phyloP scores from a whole-genome alignment of 1,284 basidiomycete genomes.

The Ustilago bromivora region DNA sequence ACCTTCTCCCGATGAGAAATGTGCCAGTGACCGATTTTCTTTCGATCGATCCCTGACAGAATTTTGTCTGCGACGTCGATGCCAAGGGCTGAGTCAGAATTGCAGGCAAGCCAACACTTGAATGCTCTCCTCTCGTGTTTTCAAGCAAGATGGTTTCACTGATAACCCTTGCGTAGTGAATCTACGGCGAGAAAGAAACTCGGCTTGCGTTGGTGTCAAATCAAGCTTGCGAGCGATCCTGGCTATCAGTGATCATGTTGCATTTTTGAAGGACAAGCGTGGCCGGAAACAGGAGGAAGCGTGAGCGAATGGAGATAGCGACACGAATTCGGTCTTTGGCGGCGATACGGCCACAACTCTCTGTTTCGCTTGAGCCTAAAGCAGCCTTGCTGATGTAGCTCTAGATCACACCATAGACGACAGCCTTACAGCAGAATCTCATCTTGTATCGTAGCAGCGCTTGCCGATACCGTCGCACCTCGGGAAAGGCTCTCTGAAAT shows the following conservation, averaged over 20 bases:
- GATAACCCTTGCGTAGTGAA: no score
- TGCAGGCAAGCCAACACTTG: no score
- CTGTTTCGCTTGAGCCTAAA: not conserved
- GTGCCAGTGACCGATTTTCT: not conserved
- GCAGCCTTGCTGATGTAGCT: not conserved
- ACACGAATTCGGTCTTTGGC: conserved; percentile 18
- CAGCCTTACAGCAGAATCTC: not conserved
- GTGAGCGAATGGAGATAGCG: not conserved
- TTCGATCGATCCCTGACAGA: not conserved
- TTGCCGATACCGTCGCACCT: no score
- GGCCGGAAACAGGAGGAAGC: not conserved
- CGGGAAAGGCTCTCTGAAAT: no score
- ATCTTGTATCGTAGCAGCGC: not conserved
- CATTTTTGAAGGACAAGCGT: not conserved
- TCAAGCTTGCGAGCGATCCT: no score
- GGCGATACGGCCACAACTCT: conserved; percentile 3
- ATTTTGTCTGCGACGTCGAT: conserved; percentile 2
- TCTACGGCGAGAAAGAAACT: no score
- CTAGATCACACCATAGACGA: not conserved
- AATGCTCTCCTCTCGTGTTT: no score
- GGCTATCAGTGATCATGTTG: not conserved
- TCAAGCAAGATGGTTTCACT: no score
- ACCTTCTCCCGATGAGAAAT: not conserved
- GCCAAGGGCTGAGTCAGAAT: conserved; percentile 1
- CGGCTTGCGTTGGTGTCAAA: no score